Evolutionary conservation across 2,329 filamentous ascomycete species (phyloP), one percentile per base, ranked within the genome.

Genomic region (Fusarium zealandicum): DNA sequence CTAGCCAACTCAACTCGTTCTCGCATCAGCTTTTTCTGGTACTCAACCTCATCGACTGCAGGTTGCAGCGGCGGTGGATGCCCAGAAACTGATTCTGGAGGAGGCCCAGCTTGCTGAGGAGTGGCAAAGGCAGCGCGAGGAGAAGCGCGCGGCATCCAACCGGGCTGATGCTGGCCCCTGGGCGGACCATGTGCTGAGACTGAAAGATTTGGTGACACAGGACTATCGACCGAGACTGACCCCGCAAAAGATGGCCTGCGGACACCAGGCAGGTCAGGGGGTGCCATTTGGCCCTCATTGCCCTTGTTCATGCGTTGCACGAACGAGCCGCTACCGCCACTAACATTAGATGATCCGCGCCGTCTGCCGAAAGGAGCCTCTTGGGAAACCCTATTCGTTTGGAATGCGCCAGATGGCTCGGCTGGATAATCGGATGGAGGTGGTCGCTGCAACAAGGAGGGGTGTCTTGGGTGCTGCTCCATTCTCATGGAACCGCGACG

Each of bases 311-410:
- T 61, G 30, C 89, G 85, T 63, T 88, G 83, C 64, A 82, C 81
- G 60, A 87, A 84, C 31, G 84, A 81, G 55, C 89, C 88, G 71
- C 92, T 96, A 54, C 90, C 90, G 49, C 91, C 92, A 71, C 93
- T 97, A 33, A 96, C 89, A 68, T 92, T 96, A 2, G 93, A 98
- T 13, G 93, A 97, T 52, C 90, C 90, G 59, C 93, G 87, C 57
- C 92, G 86, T 61, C 92, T 86, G 31, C 82, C 83, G 78, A 90
- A 93, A 3, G 85, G 80, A 11, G 78, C 86, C 61, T 89, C 86
- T 56, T 90, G 87, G 13, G 76, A 80, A 61, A 83, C 83, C 55
- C 92, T 84, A 63, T 84, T 86, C 4, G 90, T 91, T 72, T 96
- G 93, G 71, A 96, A 96, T 5, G 91, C 89, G 35, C 90, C 82